Conservation (phyloP, 176 grass and related monocot genomes). For the Calamus simplicifolius region DNA sequence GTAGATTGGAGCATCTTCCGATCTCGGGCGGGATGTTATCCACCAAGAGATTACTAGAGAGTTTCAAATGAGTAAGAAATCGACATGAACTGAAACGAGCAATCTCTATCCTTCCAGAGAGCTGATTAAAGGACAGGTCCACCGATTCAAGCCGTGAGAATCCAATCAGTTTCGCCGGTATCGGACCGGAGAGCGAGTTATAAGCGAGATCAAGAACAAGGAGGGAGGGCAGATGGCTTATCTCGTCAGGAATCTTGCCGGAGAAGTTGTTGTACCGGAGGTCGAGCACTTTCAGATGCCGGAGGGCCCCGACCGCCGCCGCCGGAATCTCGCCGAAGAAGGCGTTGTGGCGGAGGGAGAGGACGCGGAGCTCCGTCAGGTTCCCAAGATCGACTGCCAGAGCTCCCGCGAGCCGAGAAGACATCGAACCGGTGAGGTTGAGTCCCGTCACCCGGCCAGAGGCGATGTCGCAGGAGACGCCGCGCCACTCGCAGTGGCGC, state of each 20-base stretch:
- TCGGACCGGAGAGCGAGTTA: constrained; percentile 15
- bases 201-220: constrained; percentile 35
- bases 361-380: constrained; percentile 31
- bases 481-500: constrained; percentile 40
- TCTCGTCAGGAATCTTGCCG: constrained; percentile 11
- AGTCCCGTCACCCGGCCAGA: constrained; percentile 20
- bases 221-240: constrained; percentile 32
- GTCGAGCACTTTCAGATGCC: constrained; percentile 12
- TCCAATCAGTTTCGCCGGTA: constrained; percentile 13
- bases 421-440: constrained; percentile 20
- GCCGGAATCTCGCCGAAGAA: constrained; percentile 35
- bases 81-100: neutral
- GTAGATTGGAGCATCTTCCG: constrained; percentile 13
- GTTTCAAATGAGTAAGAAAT: constrained; percentile 23
- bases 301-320: constrained; percentile 4
- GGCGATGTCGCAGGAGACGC: constrained; percentile 37
- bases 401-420: constrained; percentile 24
- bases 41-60: constrained; percentile 19
- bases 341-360: constrained; percentile 39
- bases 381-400: constrained; percentile 17
- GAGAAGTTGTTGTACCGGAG: constrained; percentile 18
- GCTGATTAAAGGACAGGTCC: constrained; percentile 22
- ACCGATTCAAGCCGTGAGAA: constrained; percentile 11
- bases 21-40: constrained; percentile 13
- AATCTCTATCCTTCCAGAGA: constrained; percentile 13